Percentiles rank a stretch among this genome's conserved stretches.
Evolutionary conservation across 345 rosid species (phyloP).

Genomic region (Heritiera littoralis): DNA sequence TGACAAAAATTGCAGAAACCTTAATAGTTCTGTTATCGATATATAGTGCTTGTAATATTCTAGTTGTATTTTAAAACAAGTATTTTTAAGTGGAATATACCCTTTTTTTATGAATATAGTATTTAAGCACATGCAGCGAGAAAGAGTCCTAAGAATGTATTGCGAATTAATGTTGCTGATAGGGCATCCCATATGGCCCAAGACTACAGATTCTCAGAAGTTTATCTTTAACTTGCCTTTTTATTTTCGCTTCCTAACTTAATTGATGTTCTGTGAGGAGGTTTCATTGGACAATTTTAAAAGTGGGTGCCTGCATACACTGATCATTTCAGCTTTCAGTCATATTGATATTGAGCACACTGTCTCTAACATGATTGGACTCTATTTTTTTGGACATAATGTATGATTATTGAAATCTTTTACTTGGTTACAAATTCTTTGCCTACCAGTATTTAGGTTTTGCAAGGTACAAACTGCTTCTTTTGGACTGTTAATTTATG

Average conservation of each 20-base stretch:
- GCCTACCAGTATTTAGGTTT: conserved; percentile 13
- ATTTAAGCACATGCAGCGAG: neutral
- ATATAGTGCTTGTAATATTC: neutral
- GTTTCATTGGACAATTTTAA: conserved; percentile 73
- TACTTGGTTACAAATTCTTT: conserved; percentile 13
- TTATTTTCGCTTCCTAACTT: conserved; percentile 6
- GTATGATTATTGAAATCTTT: conserved; percentile 44
- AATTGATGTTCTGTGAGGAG: conserved; percentile 46
- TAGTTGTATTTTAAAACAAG: neutral
- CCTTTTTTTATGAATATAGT: conserved; percentile 11
- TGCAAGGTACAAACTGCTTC: neutral
- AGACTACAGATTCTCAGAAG: neutral
- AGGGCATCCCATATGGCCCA: neutral
- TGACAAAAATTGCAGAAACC: neutral
- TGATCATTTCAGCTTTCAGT: conserved; percentile 88
- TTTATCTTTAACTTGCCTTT: neutral
- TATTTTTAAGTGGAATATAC: neutral
- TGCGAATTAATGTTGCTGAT: conserved; percentile 2
- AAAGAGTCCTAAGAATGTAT: neutral
- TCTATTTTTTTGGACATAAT: conserved; percentile 80
- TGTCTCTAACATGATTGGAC: conserved; percentile 85
- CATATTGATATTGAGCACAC: conserved; percentile 67
- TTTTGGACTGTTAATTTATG: conserved; percentile 20
- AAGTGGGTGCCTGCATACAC: conserved; percentile 64
- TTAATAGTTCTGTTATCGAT: neutral